phyloP scores from a whole-genome alignment of 768 basidiomycete genomes.

The Mycena vulgaris region DNA sequence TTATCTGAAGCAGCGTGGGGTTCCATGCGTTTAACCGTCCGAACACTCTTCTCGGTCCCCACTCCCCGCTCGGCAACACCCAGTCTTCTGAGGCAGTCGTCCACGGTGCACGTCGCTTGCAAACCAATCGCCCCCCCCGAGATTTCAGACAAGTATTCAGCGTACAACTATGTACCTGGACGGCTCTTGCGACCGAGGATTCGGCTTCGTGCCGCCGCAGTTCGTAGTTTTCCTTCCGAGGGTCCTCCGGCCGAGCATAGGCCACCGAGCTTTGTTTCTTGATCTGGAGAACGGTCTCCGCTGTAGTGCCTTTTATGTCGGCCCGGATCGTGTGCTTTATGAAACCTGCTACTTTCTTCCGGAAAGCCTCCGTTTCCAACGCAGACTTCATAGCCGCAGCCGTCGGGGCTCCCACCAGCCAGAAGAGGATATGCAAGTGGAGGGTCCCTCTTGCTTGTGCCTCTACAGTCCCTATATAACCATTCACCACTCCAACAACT shows the following conservation, averaged over 20 bases:
- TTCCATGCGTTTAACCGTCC: slow-evolving; percentile 48
- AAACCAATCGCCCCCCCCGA: slow-evolving; percentile 37
- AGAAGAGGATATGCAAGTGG: slow-evolving; percentile 58
- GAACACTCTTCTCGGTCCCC: slow-evolving; percentile 44
- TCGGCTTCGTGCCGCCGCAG: slow-evolving; percentile 30
- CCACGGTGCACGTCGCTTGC: slow-evolving; percentile 55
- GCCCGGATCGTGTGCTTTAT: slow-evolving; percentile 52
- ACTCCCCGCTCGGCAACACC: slow-evolving; percentile 45
- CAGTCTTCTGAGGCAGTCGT: slow-evolving; percentile 37
- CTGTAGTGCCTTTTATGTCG: neutral
- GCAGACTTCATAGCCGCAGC: slow-evolving; percentile 35
- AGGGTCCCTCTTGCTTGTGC: slow-evolving; percentile 59
- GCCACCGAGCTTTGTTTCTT: slow-evolving; percentile 42
- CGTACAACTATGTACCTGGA: slow-evolving; percentile 53
- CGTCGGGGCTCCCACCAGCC: slow-evolving; percentile 51
- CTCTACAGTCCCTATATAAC: slow-evolving; percentile 58
- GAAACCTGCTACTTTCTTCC: slow-evolving; percentile 42
- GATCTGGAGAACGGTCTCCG: slow-evolving; percentile 13
- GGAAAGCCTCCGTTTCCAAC: slow-evolving; percentile 47
- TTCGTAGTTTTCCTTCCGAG: slow-evolving; percentile 35
- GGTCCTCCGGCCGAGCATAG: slow-evolving; percentile 55
- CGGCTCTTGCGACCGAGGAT: slow-evolving; percentile 38
- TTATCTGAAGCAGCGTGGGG: slow-evolving; percentile 39
- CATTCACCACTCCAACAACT: slow-evolving; percentile 48
- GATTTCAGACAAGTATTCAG: slow-evolving; percentile 36